Evolutionary conservation across 371 early-diverging fungal genomes (phyloP).

Genomic region (Aphelidium insulamus): DNA sequence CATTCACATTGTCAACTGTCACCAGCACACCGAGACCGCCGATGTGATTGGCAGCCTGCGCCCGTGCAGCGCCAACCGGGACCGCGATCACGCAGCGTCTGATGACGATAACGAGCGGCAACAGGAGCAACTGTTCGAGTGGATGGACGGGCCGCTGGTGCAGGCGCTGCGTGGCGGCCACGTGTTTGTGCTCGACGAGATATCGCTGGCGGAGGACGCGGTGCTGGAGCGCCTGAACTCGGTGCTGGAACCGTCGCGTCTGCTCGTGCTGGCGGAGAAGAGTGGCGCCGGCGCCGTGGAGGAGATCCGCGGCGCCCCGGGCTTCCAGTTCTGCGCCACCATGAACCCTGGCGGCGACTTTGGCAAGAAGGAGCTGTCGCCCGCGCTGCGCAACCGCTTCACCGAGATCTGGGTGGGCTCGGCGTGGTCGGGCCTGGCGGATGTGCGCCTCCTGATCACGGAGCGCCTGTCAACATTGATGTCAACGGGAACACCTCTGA

Average conservation of each 20-base stretch:
- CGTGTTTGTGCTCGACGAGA: conserved; percentile 95
- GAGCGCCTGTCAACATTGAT: conserved; percentile 18
- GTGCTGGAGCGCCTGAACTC: conserved; percentile 97
- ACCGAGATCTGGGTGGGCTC: conserved; percentile 97
- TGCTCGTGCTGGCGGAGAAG: conserved; percentile 85
- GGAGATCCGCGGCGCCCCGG: conserved; percentile 37
- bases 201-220: conserved; percentile 97
- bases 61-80: conserved; percentile 45
- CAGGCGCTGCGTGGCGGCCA: conserved; percentile 85
- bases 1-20: conserved; percentile 85
- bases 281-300: conserved; percentile 46
- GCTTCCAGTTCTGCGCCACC: conserved; percentile 94
- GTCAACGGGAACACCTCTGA: background rate
- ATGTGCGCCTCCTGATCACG: conserved; percentile 49
- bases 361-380: conserved; percentile 98
- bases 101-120: background rate
- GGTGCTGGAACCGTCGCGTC: conserved; percentile 81
- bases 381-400: conserved; percentile 96
- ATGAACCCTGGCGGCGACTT: conserved; percentile 99
- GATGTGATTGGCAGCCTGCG: conserved; percentile 96
- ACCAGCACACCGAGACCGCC: conserved; percentile 89
- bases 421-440: conserved; percentile 51
- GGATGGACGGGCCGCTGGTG: conserved; percentile 90
- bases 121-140: conserved; percentile 49
- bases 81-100: background rate